Evolutionary conservation across 2,329 filamentous ascomycete genomes (phyloP).

Genomic region (Botrytis sinoallii): DNA sequence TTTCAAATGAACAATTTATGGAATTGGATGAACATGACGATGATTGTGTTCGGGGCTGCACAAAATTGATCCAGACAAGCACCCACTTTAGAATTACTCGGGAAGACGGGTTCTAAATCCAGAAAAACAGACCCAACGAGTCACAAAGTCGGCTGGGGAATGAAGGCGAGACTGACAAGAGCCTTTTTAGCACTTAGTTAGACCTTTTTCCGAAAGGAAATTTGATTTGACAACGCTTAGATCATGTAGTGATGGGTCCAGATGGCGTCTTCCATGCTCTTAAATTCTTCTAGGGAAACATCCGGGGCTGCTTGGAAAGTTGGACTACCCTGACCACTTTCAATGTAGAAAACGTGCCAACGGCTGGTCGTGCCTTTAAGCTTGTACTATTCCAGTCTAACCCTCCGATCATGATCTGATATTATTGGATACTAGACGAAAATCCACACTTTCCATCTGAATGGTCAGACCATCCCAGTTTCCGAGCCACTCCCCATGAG

Average conservation of each 20-base stretch:
- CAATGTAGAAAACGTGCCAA: slow-evolving; percentile 18
- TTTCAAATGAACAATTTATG: background rate
- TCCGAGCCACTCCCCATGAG: background rate
- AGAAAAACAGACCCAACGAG: background rate
- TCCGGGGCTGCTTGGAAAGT: slow-evolving; percentile 5
- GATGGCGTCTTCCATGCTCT: slow-evolving; percentile 18
- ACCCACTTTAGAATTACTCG: background rate
- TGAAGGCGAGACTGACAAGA: background rate
- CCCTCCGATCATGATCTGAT: background rate
- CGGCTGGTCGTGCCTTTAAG: background rate
- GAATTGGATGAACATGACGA: background rate
- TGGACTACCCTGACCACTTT: background rate
- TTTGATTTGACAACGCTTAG: slow-evolving; percentile 5
- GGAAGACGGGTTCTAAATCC: background rate
- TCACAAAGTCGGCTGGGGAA: background rate
- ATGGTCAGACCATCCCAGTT: background rate
- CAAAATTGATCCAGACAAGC: background rate
- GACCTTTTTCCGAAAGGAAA: slow-evolving; percentile 10
- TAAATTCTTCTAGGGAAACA: slow-evolving; percentile 3
- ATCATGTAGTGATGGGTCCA: slow-evolving; percentile 14
- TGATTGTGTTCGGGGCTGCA: background rate
- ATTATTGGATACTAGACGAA: slow-evolving; percentile 4
- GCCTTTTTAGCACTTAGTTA: background rate
- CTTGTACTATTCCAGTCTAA: slow-evolving; percentile 1
- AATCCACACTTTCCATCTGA: background rate